Percentiles rank a stretch among this genome's conserved stretches.
phyloP scores from a whole-genome alignment of 208 protist species.

The Leptomonas seymouri region DNA sequence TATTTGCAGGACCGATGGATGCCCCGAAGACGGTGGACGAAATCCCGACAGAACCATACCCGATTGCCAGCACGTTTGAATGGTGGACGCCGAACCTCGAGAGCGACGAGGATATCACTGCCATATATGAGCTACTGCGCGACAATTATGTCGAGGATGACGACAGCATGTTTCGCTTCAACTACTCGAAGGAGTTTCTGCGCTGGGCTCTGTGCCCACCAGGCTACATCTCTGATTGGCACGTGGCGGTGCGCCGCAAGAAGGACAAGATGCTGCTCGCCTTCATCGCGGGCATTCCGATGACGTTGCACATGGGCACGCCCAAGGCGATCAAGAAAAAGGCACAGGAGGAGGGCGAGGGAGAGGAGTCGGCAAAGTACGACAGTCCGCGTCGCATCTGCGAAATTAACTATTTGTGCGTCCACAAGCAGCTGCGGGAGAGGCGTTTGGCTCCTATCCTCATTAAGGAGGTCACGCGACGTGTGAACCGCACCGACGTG shows the following conservation, averaged over 20 bases:
- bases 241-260: constrained; percentile 95
- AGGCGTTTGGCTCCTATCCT: constrained; percentile 98
- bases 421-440: constrained; percentile 98
- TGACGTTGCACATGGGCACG: constrained; percentile 78
- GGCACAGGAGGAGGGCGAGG: constrained; percentile 17
- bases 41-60: constrained; percentile 88
- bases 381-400: constrained; percentile 87
- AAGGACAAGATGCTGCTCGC: constrained; percentile 93
- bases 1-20: constrained; percentile 67
- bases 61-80: constrained; percentile 93
- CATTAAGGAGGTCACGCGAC: constrained; percentile 99
- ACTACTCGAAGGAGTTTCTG: constrained; percentile 98
- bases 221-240: constrained; percentile 95
- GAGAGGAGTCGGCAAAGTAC: constrained; percentile 27
- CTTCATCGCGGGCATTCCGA: constrained; percentile 98
- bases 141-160: constrained; percentile 99
- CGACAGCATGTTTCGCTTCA: constrained; percentile 99
- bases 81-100: constrained; percentile 94
- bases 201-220: constrained; percentile 98
- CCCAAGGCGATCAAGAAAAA: constrained; percentile 29
- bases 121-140: constrained; percentile 95
- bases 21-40: constrained; percentile 80
- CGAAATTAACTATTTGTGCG: constrained; percentile 99
- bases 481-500: constrained; percentile 95
- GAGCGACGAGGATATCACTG: constrained; percentile 68